Base-by-base conservation (phyloP, 495 filamentous ascomycete genomes). In the Penicillium diatomitis region DNA sequence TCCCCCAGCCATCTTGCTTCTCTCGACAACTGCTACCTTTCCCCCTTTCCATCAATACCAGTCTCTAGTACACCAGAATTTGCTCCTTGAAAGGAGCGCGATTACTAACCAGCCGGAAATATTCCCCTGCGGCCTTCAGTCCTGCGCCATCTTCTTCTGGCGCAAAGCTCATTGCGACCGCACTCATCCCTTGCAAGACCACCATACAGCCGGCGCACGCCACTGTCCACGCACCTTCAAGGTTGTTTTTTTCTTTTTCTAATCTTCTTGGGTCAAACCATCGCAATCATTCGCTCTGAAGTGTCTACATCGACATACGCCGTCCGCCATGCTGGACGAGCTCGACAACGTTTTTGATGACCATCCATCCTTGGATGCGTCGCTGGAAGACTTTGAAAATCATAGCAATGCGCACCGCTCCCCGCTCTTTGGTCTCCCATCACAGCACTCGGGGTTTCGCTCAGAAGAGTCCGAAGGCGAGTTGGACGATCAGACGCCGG, bases 401-500 rank as follows among this genome's bases (percentile, higher is more conserved):
- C 71, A 67, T 49, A 72, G 73, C 42, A 75, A 71, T 56, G 63
- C 68, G 49, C 68, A 68, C 54, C 67, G 70, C 37, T 76, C 77
- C 27, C 80, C 76, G 8, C 42, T 76, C 57, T 79, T 82, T 57
- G 73, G 72, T 37, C 69, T 86, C 47, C 87, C 84, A 10, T 84
- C 83, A 29, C 78, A 85, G 61, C 85, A 87, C 69, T 89, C 85
- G 41, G 87, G 84, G 38, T 89, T 88, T 71, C 79, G 81, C 56
- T 84, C 78, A 5, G 79, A 80, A 44, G 74, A 80, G 38, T 81
- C 79, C 32, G 77, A 79, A 51, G 56, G 49, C 32, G 70, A 70
- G 38, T 52, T 69, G 2, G 66, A 65, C 5, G 69, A 73, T 10
- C 65, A 69, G 8, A 60, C 56, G 2, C 54, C 61, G 3, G 47